Conservation (phyloP, 345 rosid species). For the Euphorbia peplus region DNA sequence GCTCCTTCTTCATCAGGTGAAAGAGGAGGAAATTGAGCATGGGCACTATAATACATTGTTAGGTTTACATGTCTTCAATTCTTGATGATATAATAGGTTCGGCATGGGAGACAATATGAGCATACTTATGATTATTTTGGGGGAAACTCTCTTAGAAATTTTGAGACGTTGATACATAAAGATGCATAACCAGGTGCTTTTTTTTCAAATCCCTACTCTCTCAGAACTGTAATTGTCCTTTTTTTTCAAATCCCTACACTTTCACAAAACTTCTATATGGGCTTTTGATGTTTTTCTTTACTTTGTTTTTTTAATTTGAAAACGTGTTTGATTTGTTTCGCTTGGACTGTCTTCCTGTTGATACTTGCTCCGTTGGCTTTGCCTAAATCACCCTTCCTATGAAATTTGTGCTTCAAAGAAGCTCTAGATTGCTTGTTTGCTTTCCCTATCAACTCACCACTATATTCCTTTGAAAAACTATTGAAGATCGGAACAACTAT, state of each 20-base stretch:
- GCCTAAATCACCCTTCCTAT: background rate
- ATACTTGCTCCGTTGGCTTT: background rate
- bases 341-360: background rate
- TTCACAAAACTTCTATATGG: background rate
- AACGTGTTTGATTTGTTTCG: background rate
- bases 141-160: background rate
- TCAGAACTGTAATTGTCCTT: background rate
- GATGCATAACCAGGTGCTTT: background rate
- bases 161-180: background rate
- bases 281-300: background rate
- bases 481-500: no score
- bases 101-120: background rate
- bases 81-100: constrained; percentile 27
- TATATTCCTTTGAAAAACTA: background rate
- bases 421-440: background rate
- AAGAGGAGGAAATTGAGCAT: constrained; percentile 73
- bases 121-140: background rate
- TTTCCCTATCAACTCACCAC: background rate
- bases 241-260: background rate
- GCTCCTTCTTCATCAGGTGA: constrained; percentile 62
- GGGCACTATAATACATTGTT: constrained; percentile 72
- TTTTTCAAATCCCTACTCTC: no score
- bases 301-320: background rate
- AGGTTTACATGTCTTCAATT: constrained; percentile 63
- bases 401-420: background rate